Base-by-base conservation (phyloP, 352 stramenopile genomes). In the Globisporangium megalacanthum region DNA sequence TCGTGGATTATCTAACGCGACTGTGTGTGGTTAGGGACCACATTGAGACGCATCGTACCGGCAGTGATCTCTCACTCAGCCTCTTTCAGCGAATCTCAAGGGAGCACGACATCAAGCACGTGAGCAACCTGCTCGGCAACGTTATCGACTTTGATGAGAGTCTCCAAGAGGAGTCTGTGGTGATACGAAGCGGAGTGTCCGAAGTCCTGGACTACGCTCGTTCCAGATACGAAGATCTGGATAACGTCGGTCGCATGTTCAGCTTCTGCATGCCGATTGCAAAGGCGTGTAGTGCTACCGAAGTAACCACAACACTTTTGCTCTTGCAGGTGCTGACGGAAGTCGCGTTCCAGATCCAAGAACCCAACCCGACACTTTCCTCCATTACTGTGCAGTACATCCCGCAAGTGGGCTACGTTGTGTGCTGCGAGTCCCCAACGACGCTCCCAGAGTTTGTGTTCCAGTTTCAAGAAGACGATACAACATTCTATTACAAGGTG, bases 401-500 rank as follows among this genome's bases (percentile, higher is more conserved):
- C 47, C 84, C 86, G 56, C 86, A 92, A 79, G 77, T 94, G 36
- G 86, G 86, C 11, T 95, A 93, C 64, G 83, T 92, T 14, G 83
- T 95, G 33, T 89, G 77, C 53, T 92, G 81, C 48, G 77, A 91
- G 57, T 76, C 79, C 6, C 68, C 74, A 10, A 91, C 77, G 25
- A 75, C 71, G 41, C 56, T 92, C 14, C 69, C 81, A 19, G 79
- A 87, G 46, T 95, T 95, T 39, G 69, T 89, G 13, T 95, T 93
- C 55, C 85, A 95, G 65, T 95, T 93, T 57, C 83, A 93, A 78
- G 83, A 93, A 75, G 83, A 92, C 47, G 82, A 92, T 20, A 73
- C 75, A 2, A 91, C 83, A 2, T 92, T 92, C 59, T 93, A 91
- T 53, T 95, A 92, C 73, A 95, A 95, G 70, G 85, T 93, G 54